A percentile compares a stretch with the other conserved stretches of the same genome.
Conservation (phyloP, 495 filamentous ascomycete species). For the Massariosphaeria phaeospora region DNA sequence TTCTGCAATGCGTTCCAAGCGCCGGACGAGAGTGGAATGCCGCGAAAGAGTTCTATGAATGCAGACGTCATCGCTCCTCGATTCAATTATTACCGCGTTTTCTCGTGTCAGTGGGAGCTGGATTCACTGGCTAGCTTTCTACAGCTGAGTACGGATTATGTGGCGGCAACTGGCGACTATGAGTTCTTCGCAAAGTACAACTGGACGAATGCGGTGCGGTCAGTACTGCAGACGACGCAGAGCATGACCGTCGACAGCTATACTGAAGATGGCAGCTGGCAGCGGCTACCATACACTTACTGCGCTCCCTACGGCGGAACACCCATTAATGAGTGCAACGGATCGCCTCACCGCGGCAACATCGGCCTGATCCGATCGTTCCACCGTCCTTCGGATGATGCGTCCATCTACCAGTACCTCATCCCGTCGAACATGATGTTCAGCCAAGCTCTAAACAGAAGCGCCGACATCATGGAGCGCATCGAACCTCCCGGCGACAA, state of each 20-base stretch:
- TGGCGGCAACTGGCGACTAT: slow-evolving; percentile 49
- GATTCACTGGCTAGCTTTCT: slow-evolving; percentile 63
- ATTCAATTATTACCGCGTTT: slow-evolving; percentile 51
- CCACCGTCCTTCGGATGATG: slow-evolving; percentile 61
- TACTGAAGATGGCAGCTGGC: slow-evolving; percentile 49
- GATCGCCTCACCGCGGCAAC: slow-evolving; percentile 51
- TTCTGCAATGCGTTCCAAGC: slow-evolving; percentile 65
- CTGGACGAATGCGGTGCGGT: slow-evolving; percentile 54
- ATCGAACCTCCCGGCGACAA: slow-evolving; percentile 42
- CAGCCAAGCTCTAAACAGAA: slow-evolving; percentile 48
- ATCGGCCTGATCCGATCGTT: slow-evolving; percentile 58
- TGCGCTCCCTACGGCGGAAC: slow-evolving; percentile 52
- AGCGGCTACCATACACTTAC: slow-evolving; percentile 55
- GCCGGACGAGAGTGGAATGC: slow-evolving; percentile 51
- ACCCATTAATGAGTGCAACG: slow-evolving; percentile 55
- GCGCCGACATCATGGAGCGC: slow-evolving; percentile 51
- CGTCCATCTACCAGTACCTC: slow-evolving; percentile 54
- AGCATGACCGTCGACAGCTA: slow-evolving; percentile 58
- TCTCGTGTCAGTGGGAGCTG: slow-evolving; percentile 64
- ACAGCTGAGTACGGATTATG: slow-evolving; percentile 55
- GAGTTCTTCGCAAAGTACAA: slow-evolving; percentile 55
- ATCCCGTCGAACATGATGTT: slow-evolving; percentile 69
- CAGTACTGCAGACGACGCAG: slow-evolving; percentile 51
- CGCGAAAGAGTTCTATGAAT: slow-evolving; percentile 46
- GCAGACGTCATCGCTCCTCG: slow-evolving; percentile 46